Conservation (phyloP, 1,284 basidiomycete genomes). For the Exobasidium rhododendri region DNA sequence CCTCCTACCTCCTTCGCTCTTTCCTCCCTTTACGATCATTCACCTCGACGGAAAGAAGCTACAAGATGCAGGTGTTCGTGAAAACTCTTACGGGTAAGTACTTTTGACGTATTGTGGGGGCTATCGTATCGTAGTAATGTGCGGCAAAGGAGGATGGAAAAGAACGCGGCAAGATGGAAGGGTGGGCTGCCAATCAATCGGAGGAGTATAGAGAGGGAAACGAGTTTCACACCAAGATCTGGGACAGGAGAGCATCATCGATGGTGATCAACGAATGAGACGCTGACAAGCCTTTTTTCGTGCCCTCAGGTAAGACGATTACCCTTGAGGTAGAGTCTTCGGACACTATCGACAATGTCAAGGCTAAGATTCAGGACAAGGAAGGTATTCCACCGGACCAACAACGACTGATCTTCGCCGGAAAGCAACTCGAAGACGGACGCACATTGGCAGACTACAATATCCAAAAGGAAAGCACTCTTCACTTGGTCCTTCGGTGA, state of each 20-base stretch:
- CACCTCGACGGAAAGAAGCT: background rate
- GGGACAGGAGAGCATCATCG: no score
- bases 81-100: constrained; percentile 53
- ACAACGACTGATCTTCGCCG: constrained; percentile 52
- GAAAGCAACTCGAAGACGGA: constrained; percentile 54
- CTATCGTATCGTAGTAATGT: no score
- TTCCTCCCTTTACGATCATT: background rate
- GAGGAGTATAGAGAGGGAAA: no score
- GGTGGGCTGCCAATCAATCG: no score
- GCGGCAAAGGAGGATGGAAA: no score
- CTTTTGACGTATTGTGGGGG: no score
- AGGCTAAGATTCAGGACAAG: constrained; percentile 57
- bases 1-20: no score
- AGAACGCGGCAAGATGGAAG: no score
- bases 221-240: no score
- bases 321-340: constrained; percentile 52
- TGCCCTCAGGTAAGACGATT: constrained; percentile 58
- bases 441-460: constrained; percentile 59
- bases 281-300: no score
- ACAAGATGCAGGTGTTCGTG: constrained; percentile 50
- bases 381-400: constrained; percentile 53
- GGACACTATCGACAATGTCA: constrained; percentile 66
- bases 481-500: constrained; percentile 83
- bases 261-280: no score
- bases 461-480: constrained; percentile 98